These are phyloP conservation scores for Solanum hybrid DNA, from an alignment of 305 asterid genomes.

Conservation along the genomic window DNA sequence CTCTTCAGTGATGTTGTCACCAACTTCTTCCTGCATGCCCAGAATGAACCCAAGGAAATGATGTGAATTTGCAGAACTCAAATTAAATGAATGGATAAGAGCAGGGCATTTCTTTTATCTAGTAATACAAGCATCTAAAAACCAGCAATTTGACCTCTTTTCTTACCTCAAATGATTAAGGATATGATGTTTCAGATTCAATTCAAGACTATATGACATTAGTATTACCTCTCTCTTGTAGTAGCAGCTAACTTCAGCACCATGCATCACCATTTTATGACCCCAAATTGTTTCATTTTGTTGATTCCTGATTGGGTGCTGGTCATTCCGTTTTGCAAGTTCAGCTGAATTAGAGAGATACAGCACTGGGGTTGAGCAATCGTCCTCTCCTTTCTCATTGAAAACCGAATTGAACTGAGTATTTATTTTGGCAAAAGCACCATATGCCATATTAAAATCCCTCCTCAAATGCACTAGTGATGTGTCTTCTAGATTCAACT, in stretches of 20 bases:
- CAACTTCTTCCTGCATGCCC: constrained; percentile 29
- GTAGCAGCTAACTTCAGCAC: constrained; percentile 21
- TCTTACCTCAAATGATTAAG: not conserved
- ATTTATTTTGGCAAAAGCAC: constrained; percentile 27
- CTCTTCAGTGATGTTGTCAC: constrained; percentile 18
- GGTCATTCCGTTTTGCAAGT: constrained; percentile 11
- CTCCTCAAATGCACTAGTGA: constrained; percentile 15
- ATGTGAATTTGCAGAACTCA: not conserved
- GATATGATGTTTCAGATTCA: not conserved
- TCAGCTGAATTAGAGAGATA: constrained; percentile 9
- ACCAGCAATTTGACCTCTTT: not conserved
- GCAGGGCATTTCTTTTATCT: not conserved
- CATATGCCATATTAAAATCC: constrained; percentile 25
- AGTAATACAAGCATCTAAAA: not conserved
- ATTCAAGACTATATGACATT: not conserved
- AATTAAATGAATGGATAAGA: not conserved
- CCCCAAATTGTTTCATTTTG: constrained; percentile 9
- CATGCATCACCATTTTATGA: constrained; percentile 7
- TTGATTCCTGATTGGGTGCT: constrained; percentile 8
- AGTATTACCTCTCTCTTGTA: constrained; percentile 28
- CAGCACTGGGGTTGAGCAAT: constrained; percentile 9
- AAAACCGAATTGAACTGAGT: constrained; percentile 25
- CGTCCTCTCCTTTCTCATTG: constrained; percentile 8
- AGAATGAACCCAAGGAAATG: not conserved
- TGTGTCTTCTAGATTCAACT: constrained; percentile 9